Evolutionary conservation across 768 basidiomycete genomes (phyloP), one percentile per base, ranked within the genome.

Genomic region (Mycena polygramma): DNA sequence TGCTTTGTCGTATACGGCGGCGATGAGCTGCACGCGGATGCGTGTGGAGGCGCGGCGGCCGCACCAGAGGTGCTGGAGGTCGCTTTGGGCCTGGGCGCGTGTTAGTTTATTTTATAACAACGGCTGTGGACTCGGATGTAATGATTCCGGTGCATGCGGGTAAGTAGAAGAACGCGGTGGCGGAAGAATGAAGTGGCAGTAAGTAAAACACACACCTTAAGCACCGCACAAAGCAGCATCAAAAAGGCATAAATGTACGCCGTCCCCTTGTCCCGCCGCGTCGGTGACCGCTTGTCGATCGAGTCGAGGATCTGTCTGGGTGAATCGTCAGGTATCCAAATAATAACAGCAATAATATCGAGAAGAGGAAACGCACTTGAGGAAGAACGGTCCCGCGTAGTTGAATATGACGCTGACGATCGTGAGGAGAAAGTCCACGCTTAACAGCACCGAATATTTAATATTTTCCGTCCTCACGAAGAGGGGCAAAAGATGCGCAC

Each of bases 1-100:
- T 0, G 95, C 89, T 78, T 98, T 98, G 79, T 95, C 94, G 75
- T 96, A 97, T 55, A 97, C 93, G 2, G 91, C 81, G 0, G 93
- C 90, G 91, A 94, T 96, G 20, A 97, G 86, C 80, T 94, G 93
- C 15, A 87, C 86, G 10, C 93, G 90, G 5, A 94, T 89, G 26
- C 93, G 86, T 1, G 91, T 92, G 0, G 85, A 77, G 1, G 90
- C 94, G n/a, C 94, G 89, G 52, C 96, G 88, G 24, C 92, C 90
- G 64, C 87, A 90, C 93, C 94, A 96, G 17, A 94, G 83, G 76
- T 94, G 93, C 66, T 92, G 91, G 4, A 91, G 81, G 73, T 95
- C 92, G 2, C 90, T 83, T 80, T 93, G 83, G 0, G 88, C 87
- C 86, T 90, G 35, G 24, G 30, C 6, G 30, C 3, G 30, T 30